These are phyloP conservation scores for Helichrysum umbraculigerum DNA, from an alignment of 129 eudicot species.

Conservation along the genomic window DNA sequence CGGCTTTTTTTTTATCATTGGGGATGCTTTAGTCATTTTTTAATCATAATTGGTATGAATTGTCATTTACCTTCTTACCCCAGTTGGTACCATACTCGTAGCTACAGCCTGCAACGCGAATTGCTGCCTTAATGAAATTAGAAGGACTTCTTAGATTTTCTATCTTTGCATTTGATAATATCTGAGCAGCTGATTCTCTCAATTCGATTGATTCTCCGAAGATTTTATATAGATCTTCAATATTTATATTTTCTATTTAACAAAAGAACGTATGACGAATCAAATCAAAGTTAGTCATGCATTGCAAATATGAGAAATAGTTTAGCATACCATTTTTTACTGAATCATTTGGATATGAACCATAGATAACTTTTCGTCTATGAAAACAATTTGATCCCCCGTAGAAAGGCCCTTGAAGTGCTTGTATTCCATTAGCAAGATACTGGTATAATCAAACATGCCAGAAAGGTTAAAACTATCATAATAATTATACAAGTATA, in stretches of 20 bases:
- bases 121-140: conserved; percentile 40
- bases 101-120: conserved; percentile 39
- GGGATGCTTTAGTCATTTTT: no score
- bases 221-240: conserved; percentile 30
- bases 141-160: conserved; percentile 17
- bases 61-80: conserved; percentile 49
- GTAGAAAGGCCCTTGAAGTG: conserved; percentile 51
- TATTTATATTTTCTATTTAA: conserved; percentile 23
- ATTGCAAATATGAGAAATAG: not conserved
- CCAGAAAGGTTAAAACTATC: not conserved
- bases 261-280: not conserved
- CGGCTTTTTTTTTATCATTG: no score
- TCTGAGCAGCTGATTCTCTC: conserved; percentile 31
- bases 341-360: conserved; percentile 43
- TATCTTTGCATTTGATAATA: conserved; percentile 21
- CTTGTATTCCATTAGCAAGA: conserved; percentile 29
- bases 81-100: conserved; percentile 62
- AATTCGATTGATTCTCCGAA: conserved; percentile 51
- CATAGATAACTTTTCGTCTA: conserved; percentile 57
- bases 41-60: not conserved
- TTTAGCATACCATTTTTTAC: conserved; percentile 28
- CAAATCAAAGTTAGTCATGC: conserved; percentile 2
- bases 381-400: conserved; percentile 59
- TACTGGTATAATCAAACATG: conserved; percentile 23
- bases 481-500: not conserved